These are phyloP conservation scores for Voacanga thouarsii DNA, from an alignment of 257 asterid genomes.

Conservation along the genomic window DNA sequence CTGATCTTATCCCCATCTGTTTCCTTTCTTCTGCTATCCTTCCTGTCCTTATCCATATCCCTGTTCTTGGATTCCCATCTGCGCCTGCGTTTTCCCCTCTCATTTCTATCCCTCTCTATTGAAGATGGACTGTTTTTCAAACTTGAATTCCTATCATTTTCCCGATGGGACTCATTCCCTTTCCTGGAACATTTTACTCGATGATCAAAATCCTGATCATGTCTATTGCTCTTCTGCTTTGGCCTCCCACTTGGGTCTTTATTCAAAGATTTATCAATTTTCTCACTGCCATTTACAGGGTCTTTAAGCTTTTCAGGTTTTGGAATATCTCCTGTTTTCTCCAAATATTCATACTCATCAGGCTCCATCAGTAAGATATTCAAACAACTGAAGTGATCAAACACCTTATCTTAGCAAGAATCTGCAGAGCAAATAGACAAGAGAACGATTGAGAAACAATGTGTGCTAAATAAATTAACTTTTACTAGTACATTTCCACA, in stretches of 20 bases:
- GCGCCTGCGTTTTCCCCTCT: conserved; percentile 14
- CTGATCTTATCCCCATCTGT: conserved; percentile 24
- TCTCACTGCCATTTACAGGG: conserved; percentile 31
- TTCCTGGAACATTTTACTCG: conserved; percentile 37
- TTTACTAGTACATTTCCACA: background rate
- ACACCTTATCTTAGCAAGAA: background rate
- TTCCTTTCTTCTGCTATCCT: conserved; percentile 31
- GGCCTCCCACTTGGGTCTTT: conserved; percentile 39
- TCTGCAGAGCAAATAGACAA: background rate
- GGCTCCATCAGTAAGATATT: conserved; percentile 38
- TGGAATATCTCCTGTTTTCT: conserved; percentile 39
- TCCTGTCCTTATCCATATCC: conserved; percentile 36
- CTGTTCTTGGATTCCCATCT: conserved; percentile 9
- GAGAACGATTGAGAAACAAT: background rate
- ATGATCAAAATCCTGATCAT: conserved; percentile 36
- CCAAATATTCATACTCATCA: conserved; percentile 56
- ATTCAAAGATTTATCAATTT: conserved; percentile 25
- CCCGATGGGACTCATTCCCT: conserved; percentile 37
- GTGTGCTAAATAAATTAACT: background rate
- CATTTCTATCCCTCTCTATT: conserved; percentile 33
- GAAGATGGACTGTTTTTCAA: conserved; percentile 35
- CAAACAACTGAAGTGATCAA: background rate
- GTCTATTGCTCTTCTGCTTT: conserved; percentile 41
- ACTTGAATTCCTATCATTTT: conserved; percentile 39
- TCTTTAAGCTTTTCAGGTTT: conserved; percentile 37